A percentile compares a stretch with the other conserved stretches of the same genome.
phyloP scores from a whole-genome alignment of 1,284 basidiomycete genomes.

The Amylostereum chailletii region DNA sequence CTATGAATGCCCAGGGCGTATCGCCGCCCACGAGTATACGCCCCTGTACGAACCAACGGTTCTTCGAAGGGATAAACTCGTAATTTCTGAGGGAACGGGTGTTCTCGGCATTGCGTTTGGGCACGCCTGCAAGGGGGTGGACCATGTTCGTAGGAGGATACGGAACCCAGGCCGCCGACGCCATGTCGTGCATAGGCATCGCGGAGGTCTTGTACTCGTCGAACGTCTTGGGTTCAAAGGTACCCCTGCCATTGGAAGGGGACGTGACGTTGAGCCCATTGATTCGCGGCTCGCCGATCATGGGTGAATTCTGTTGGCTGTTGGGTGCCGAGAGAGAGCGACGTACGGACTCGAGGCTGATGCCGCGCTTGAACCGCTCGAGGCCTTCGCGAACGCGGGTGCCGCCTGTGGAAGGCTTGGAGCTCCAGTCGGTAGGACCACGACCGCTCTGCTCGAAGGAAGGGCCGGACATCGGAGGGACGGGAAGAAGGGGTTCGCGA shows the following conservation, averaged over 20 bases:
- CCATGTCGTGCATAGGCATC: conserved; percentile 5
- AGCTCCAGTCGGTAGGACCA: conserved; percentile 8
- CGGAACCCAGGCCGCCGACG: conserved; percentile 7
- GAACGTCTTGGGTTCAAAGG: conserved; percentile 10
- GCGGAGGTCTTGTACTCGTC: conserved; percentile 11
- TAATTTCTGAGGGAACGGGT: conserved; percentile 43
- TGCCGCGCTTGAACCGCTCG: conserved; percentile 46
- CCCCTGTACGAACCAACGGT: conserved; percentile 70
- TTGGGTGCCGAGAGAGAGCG: conserved; percentile 12
- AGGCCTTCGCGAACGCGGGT: conserved; percentile 43
- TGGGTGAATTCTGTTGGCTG: conserved; percentile 12
- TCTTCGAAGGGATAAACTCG: conserved; percentile 58
- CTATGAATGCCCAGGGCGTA: conserved; percentile 68
- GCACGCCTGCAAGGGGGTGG: conserved; percentile 32
- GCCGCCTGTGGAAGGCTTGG: conserved; percentile 11
- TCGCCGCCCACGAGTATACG: conserved; percentile 79
- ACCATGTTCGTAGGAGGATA: conserved; percentile 7
- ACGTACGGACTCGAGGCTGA: conserved; percentile 44
- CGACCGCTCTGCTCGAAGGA: conserved; percentile 18
- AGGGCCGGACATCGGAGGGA: conserved; percentile 19
- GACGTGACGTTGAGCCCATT: background rate
- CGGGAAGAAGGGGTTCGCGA: conserved; percentile 58
- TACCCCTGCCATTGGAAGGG: conserved; percentile 5
- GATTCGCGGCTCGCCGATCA: background rate
- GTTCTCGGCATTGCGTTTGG: conserved; percentile 32